Percentiles rank a stretch among this genome's conserved stretches.
These are phyloP conservation scores for Fusarium nygamai DNA, from an alignment of 2,329 filamentous ascomycete genomes.

Conservation along the genomic window DNA sequence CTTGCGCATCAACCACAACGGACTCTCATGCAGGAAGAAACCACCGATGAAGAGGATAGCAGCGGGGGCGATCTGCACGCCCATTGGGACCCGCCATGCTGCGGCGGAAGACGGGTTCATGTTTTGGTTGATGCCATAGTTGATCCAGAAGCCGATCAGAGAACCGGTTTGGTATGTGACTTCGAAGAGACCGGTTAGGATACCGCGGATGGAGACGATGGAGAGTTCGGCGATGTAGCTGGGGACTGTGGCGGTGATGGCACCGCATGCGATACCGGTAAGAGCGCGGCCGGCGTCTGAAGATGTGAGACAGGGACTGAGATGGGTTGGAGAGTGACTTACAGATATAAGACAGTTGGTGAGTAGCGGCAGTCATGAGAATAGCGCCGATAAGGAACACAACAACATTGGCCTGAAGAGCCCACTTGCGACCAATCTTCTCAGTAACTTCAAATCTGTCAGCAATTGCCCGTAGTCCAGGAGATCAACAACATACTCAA, in stretches of 20 bases:
- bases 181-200: slow-evolving; percentile 64
- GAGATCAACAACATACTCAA: slow-evolving; percentile 39
- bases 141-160: slow-evolving; percentile 63
- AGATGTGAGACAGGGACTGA: neutral
- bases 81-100: slow-evolving; percentile 61
- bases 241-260: slow-evolving; percentile 67
- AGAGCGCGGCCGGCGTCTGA: slow-evolving; percentile 67
- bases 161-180: slow-evolving; percentile 64
- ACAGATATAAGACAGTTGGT: slow-evolving; percentile 57
- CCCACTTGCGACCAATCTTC: slow-evolving; percentile 60
- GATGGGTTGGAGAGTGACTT: neutral
- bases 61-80: slow-evolving; percentile 57
- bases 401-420: slow-evolving; percentile 56
- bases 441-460: slow-evolving; percentile 51
- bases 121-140: slow-evolving; percentile 55
- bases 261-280: slow-evolving; percentile 66
- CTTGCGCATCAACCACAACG: slow-evolving; percentile 51
- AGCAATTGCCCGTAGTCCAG: neutral
- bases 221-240: slow-evolving; percentile 72
- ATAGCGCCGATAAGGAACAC: slow-evolving; percentile 58
- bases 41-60: slow-evolving; percentile 55
- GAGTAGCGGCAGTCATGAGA: slow-evolving; percentile 53
- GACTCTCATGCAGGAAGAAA: slow-evolving; percentile 56
- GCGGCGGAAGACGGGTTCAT: slow-evolving; percentile 47
- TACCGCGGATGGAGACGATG: slow-evolving; percentile 65